Conservation (phyloP, 108 stramenopile genomes). For the Skeletonema grethae region DNA sequence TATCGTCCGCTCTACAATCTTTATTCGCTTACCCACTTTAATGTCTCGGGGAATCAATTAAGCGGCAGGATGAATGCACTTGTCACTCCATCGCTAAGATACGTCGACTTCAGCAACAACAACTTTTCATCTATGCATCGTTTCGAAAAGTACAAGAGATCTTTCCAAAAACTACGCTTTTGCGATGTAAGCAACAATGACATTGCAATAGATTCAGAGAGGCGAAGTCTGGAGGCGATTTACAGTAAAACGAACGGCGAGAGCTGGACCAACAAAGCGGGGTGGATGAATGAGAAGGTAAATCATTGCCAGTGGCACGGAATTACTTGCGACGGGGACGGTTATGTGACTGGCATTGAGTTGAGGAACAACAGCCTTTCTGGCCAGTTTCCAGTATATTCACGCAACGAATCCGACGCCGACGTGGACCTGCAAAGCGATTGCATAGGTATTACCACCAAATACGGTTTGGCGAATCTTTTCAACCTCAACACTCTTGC, state of each 20-base stretch:
- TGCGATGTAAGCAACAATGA: constrained; percentile 46
- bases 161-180: constrained; percentile 22
- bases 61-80: constrained; percentile 48
- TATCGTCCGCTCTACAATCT: constrained; percentile 51
- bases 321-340: not conserved
- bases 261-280: not conserved
- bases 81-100: constrained; percentile 54
- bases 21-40: constrained; percentile 38
- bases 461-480: not conserved
- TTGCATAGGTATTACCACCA: too few species aligned
- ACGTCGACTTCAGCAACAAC: constrained; percentile 55
- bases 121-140: constrained; percentile 44
- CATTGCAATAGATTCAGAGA: constrained; percentile 45
- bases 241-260: constrained; percentile 13
- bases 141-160: constrained; percentile 55
- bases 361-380: not conserved
- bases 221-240: constrained; percentile 40
- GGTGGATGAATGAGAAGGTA: too few species aligned
- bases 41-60: constrained; percentile 22
- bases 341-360: not conserved
- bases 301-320: too few species aligned
- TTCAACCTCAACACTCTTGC: constrained; percentile 15
- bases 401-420: too few species aligned
- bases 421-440: too few species aligned
- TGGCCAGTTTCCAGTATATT: not conserved